These are phyloP conservation scores for Escallonia rubra DNA, from an alignment of 129 eudicot species.

Conservation along the genomic window DNA sequence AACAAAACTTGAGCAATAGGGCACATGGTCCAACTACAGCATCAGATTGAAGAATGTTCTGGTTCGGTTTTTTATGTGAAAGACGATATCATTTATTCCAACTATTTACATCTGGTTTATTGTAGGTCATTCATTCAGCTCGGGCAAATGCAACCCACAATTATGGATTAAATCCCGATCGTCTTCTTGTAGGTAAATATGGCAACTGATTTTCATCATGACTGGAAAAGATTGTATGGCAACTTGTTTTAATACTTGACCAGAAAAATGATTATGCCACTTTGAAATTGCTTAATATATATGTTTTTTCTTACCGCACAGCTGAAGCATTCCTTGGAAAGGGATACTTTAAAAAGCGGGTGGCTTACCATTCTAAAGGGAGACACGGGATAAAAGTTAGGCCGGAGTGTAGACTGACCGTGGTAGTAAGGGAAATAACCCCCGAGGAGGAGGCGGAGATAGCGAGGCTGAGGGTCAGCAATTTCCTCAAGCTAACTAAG, in stretches of 20 bases:
- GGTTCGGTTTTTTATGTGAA: too few species aligned
- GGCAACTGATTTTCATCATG: background rate
- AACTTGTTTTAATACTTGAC: too few species aligned
- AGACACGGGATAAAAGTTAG: constrained; percentile 30
- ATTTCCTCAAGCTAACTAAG: constrained; percentile 39
- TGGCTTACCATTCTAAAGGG: constrained; percentile 38
- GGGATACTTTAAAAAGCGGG: constrained; percentile 30
- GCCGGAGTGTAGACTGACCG: constrained; percentile 48
- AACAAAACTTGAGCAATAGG: too few species aligned
- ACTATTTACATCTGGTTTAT: background rate
- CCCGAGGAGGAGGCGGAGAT: constrained; percentile 47
- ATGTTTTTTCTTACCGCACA: background rate
- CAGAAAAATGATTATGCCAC: too few species aligned
- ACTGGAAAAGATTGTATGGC: too few species aligned
- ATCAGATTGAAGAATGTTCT: too few species aligned
- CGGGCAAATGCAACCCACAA: constrained; percentile 96
- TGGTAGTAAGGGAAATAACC: constrained; percentile 45
- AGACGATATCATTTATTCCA: too few species aligned
- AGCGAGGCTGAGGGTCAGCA: constrained; percentile 36
- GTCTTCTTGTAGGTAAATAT: constrained; percentile 82
- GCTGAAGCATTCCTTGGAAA: constrained; percentile 59
- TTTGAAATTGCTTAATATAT: background rate
- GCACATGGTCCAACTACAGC: too few species aligned
- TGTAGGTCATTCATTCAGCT: constrained; percentile 96
- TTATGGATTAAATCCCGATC: constrained; percentile 74